phyloP scores from a whole-genome alignment of 2,329 filamentous ascomycete genomes.

The Claviceps monticola region DNA sequence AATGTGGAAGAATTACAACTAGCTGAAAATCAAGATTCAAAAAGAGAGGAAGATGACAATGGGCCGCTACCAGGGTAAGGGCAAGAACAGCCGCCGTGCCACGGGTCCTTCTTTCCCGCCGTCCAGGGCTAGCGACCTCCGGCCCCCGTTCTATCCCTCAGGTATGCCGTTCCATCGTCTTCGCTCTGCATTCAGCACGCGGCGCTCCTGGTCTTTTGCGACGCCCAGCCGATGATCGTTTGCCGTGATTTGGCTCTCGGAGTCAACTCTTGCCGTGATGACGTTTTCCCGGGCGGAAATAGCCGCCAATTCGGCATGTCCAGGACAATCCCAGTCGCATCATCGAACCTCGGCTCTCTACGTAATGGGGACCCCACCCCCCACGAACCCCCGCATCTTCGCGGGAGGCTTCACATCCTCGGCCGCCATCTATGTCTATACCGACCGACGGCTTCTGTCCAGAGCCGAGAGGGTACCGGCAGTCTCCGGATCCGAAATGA shows the following conservation, averaged over 20 bases:
- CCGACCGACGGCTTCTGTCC: not conserved
- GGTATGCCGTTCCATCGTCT: too few relatives aligned
- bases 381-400: not conserved
- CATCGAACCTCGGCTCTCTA: not conserved
- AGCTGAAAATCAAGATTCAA: too few relatives aligned
- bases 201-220: too few relatives aligned
- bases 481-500: not conserved
- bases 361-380: not conserved
- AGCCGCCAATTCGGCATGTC: not conserved
- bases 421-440: too few relatives aligned
- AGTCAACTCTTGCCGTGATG: not conserved
- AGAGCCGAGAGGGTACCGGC: not conserved
- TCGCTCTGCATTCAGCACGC: too few relatives aligned
- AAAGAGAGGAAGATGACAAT: not conserved
- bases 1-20: not conserved
- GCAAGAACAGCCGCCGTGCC: not conserved
- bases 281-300: not conserved
- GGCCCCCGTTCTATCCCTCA: too few relatives aligned
- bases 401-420: too few relatives aligned
- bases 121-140: not conserved
- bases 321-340: not conserved
- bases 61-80: not conserved
- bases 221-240: not conserved
- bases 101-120: not conserved
- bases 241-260: not conserved